Evolutionary conservation across 73 alveolate genomes (phyloP), one percentile per base, ranked within the genome.

Genomic region (Paramecium sonneborni): DNA sequence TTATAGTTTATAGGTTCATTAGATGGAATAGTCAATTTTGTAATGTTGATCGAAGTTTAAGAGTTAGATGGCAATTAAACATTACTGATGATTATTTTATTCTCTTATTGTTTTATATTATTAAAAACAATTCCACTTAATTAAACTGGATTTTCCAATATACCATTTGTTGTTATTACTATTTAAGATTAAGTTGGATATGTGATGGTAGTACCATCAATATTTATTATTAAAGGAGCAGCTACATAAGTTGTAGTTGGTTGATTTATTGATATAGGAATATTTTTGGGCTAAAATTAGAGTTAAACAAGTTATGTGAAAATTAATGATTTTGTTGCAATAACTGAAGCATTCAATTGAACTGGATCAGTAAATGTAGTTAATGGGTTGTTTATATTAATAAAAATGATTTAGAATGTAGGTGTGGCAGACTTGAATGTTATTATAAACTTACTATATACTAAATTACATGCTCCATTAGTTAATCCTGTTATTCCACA

Each of bases 381-480:
- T 39, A 79, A 12, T 3, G 90, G 90, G 23, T 79, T 79, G 26
- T 79, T 38, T 32, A 79, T 24, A 79, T 79, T 79, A 1, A 79
- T 39, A 44, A 79, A 46, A 2, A 24, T 79, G 12, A 79, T 44
- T 46, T 79, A 12, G 21, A 79, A 79, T 1, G 69, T 30, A 8
- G 90, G 90, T 18, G 69, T 43, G n/a, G 90, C 90, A 41, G 90
- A 79, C 41, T 79, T 79, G 15, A 79, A 79, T 18, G 90, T 79
- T 2, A 79, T 44, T 9, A 26, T 43, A 62, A 79, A 79, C 41
- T 43, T 46, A 24, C 90, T 46, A 37, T 79, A 79, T 12, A 79
- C 44, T 30, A 79, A 24, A 26, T 39, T 44, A 44, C 90, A 79
- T 8, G 90, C 69, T 39, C 90, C 90, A 23, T 46, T 79, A 2